Evolutionary conservation across 2,329 filamentous ascomycete species (phyloP), one percentile per base, ranked within the genome.

Genomic region (Fusarium ramigenum): DNA sequence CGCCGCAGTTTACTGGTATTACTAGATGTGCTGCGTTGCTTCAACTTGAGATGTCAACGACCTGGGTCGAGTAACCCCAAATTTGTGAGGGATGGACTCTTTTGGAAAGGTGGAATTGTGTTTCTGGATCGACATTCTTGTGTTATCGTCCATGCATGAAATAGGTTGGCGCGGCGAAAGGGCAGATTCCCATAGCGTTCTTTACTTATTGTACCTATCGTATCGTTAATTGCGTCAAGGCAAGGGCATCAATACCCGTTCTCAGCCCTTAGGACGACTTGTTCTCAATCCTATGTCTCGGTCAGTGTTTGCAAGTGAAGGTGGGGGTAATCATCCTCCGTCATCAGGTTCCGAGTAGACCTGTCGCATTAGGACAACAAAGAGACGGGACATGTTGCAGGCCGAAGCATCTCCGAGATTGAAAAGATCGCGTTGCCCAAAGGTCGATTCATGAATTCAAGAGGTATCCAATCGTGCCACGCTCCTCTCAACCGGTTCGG

Each of bases 151-250:
- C 53, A 73, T 75, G 71, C 69, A 73, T 76, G 62, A 63, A 63
- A 64, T 73, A 37, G 73, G 65, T 62, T 70, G 63, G 75, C 72
- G 72, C 59, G 69, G 76, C 73, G 75, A 78, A 75, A 65, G 72
- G 75, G 66, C 66, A 67, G 64, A 69, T 73, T 70, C 70, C 69
- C 66, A 78, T 74, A 70, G 70, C 74, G 71, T 78, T 74, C 58
- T 66, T 69, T 40, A 64, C 49, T 70, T 63, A 37, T 49, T 75
- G 49, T 73, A 69, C 53, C 64, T 60, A 69, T 30, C 60, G 47
- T 64, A 40, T 74, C 37, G 39, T 59, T 47, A 49, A 65, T 60
- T 40, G 34, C 25, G 32, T 73, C 42, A 37, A 65, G 57, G 40
- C 32, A 50, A 60, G 54, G 67, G 58, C 54, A 60, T 34, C 54